phyloP scores from a whole-genome alignment of 2,329 filamentous ascomycete species.

The Fusarium palustre region DNA sequence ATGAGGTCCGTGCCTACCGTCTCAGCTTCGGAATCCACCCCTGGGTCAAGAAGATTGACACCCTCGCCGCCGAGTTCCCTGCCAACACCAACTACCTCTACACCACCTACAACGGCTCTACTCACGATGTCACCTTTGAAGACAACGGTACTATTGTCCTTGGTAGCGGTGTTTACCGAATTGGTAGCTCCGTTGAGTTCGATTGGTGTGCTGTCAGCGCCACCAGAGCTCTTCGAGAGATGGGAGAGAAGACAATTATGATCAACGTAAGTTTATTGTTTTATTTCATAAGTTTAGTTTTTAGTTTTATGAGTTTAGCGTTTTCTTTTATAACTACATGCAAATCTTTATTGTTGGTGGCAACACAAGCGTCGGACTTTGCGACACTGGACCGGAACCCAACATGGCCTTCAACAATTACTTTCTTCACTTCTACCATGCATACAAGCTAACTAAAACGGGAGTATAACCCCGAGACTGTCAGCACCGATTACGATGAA shows the following conservation, averaged over 20 bases:
- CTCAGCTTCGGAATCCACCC: conserved; percentile 89
- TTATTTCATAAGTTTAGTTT: no score
- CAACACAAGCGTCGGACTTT: no score
- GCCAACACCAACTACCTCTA: conserved; percentile 96
- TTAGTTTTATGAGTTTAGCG: no score
- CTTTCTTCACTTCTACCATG: no score
- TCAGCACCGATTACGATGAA: conserved; percentile 85
- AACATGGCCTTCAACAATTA: no score
- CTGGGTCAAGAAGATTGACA: conserved; percentile 99
- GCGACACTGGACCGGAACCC: no score
- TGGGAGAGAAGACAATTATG: conserved; percentile 98
- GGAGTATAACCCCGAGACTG: conserved; percentile 78
- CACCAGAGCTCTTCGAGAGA: conserved; percentile 81
- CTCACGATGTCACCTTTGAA: conserved; percentile 93
- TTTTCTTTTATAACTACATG: no score
- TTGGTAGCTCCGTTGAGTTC: conserved; percentile 97
- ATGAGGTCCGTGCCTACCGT: conserved; percentile 86
- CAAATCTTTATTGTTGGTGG: no score
- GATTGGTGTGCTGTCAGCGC: conserved; percentile 98
- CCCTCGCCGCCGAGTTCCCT: conserved; percentile 95
- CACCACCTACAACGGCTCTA: conserved; percentile 96
- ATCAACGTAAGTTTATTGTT: conserved; percentile 64
- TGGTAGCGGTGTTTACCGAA: conserved; percentile 95
- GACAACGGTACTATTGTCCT: conserved; percentile 91
- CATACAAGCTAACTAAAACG: no score